phyloP scores from a whole-genome alignment of 2,329 filamentous ascomycete species.

The Grosmannia huntii region DNA sequence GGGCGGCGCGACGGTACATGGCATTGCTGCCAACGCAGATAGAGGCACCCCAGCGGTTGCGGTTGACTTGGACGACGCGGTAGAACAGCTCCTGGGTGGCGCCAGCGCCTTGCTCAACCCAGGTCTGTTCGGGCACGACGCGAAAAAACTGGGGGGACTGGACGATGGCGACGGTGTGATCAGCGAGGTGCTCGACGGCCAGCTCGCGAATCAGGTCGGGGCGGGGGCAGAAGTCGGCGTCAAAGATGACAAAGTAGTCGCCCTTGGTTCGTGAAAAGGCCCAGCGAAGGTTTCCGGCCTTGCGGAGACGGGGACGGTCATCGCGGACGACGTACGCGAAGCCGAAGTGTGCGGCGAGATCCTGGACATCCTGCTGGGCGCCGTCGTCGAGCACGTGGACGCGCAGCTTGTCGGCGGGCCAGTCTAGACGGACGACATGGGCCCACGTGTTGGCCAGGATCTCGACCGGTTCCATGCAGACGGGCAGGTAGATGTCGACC shows the following conservation, averaged over 20 bases:
- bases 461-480: conserved; percentile 3
- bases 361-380: neutral
- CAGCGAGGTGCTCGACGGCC: conserved; percentile 1
- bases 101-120: conserved; percentile 6
- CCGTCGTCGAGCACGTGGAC: conserved; percentile 4
- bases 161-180: conserved; percentile 2
- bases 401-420: conserved; percentile 1
- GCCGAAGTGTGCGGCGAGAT: neutral
- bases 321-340: conserved; percentile 3
- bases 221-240: conserved; percentile 6
- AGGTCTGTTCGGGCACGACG: conserved; percentile 2
- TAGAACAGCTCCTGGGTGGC: conserved; percentile 7
- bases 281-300: conserved; percentile 6
- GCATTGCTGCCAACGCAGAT: conserved; percentile 7
- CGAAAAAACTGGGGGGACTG: conserved; percentile 6
- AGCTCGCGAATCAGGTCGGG: conserved; percentile 3
- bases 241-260: conserved; percentile 4
- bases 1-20: conserved; percentile 4
- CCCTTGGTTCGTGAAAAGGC: conserved; percentile 1
- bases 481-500: conserved; percentile 3
- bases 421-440: neutral
- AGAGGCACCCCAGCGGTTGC: conserved; percentile 5
- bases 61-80: conserved; percentile 6
- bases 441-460: conserved; percentile 4
- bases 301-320: conserved; percentile 3